Evolutionary conservation across 805 yeast species (phyloP), one percentile per base, ranked within the genome.

Genomic region (Hemisphaericaspora nanyangensis): DNA sequence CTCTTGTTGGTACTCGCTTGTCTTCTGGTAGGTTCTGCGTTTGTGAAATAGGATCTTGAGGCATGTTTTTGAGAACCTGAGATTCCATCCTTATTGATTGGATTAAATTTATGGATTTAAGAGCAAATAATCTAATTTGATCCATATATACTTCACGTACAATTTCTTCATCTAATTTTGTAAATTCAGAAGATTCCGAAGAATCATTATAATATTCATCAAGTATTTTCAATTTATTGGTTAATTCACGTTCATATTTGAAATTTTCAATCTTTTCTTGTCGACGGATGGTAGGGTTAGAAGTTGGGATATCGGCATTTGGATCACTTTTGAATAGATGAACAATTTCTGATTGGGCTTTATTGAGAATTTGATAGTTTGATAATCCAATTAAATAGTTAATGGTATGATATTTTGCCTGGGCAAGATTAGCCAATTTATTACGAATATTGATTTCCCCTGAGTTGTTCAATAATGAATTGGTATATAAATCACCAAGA

Each of bases 221-320:
- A 20, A 85, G 52, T 1, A 61, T 39, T 8, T 56, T 49, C 4
- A 88, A 50, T 45, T 73, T 70, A 2, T 46, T 52, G 6, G 61
- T 66, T 37, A 85, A 60, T 29, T 70, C 72, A 55, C 77, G 82
- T 44, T 81, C 88, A 12, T 66, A 55, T 52, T 77, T 82, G 58
- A 69, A 84, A 48, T 76, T 76, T 13, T 75, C 82, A 41, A 89
- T 87, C 56, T 88, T 90, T 35, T 77, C 82, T 17, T 81, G 79
- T 49, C 97, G 71, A 49, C 73, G 66, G 8, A 56, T 51, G 0
- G 71, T 65, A 0, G 84, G 69, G 36, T 28, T 26, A n/a, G n/a
- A n/a, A n/a, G n/a, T n/a, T 2, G 7, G 10, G 7, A 17, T n/a
- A 15, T 17, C 22, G 5, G 22, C 10, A 2, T 13, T 8, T 22